Evolutionary conservation across 176 grass and related monocot genomes (phyloP), one percentile per base, ranked within the genome.

Genomic region (Poa pratensis): DNA sequence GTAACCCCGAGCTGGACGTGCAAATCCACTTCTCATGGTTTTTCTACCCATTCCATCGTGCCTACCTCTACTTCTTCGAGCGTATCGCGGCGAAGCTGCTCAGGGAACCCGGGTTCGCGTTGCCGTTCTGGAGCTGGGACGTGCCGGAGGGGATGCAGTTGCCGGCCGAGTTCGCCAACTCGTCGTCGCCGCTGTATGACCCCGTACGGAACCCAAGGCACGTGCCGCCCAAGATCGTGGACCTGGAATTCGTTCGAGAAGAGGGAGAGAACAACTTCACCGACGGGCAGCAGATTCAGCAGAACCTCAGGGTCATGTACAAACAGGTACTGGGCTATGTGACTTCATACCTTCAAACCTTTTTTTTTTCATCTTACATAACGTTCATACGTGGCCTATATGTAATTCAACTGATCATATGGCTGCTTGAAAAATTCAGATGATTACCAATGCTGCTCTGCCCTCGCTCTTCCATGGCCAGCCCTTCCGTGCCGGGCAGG

Each of bases 51-150:
- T 90, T 83, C 81, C 92, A 94, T 85, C 80, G 87, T 40, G 88
- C 79, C 19, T 90, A 90, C 84, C 6, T 94, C n/a, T 89, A 94
- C 83, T 94, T 92, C 85, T 92, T 87, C 50, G 92, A 94, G 87
- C 60, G 92, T 35, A 92, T 94, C 55, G 90, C 88, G 2, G 79
- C 48, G 3, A 92, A 68, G 93, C 73, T 94, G 18, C 85, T 94
- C 3, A 68, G 66, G 0, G 92, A 94, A 0, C 85, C 90, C 4
- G 68, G 2, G 0, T 94, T 94, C 73, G 57, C 90, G 15, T 1
- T 94, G 40, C 87, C 90, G 0, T 78, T 82, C 78, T 94, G 87
- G 93, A 77, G 34, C 45, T 92, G 87, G 65, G 93, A 94, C 78
- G 83, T 82, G 11, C 85, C 90, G 10, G 90, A 86, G 57, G 90